These are phyloP conservation scores for Ceratorhiza oryzae-sativae DNA, from an alignment of 1,284 basidiomycete genomes.

Conservation along the genomic window DNA sequence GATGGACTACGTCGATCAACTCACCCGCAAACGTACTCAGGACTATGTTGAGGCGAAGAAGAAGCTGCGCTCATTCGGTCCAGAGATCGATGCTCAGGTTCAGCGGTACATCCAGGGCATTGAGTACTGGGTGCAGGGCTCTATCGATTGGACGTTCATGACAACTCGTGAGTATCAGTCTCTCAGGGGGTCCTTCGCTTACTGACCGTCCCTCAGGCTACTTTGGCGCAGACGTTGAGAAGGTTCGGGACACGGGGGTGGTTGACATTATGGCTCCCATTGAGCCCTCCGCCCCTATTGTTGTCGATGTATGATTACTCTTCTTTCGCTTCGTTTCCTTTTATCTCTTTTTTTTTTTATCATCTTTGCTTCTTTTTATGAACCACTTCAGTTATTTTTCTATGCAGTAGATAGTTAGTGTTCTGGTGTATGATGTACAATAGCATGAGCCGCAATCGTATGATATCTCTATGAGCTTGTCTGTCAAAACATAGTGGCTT, in stretches of 20 bases:
- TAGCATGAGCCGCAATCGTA: background rate
- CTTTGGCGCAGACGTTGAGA: slow-evolving; percentile 36
- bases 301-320: slow-evolving; percentile 15
- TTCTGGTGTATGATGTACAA: slow-evolving; percentile 9
- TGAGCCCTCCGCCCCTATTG: slow-evolving; percentile 23
- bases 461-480: background rate
- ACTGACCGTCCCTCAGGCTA: slow-evolving; percentile 20
- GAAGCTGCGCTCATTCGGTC: slow-evolving; percentile 55
- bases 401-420: slow-evolving; percentile 5
- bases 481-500: background rate
- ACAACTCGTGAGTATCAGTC: slow-evolving; percentile 32
- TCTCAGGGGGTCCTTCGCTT: background rate
- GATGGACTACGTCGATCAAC: slow-evolving; percentile 55
- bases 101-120: slow-evolving; percentile 53
- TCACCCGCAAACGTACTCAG: slow-evolving; percentile 55
- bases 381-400: slow-evolving; percentile 1
- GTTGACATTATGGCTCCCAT: slow-evolving; percentile 37
- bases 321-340: slow-evolving; percentile 7
- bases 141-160: slow-evolving; percentile 57
- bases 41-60: slow-evolving; percentile 54
- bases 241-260: slow-evolving; percentile 33
- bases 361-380: background rate
- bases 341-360: slow-evolving; percentile 8
- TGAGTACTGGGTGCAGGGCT: slow-evolving; percentile 60
- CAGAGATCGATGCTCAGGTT: slow-evolving; percentile 54